Base-by-base conservation (phyloP, 2,329 filamentous ascomycete species). In the Exserohilum turcica region DNA sequence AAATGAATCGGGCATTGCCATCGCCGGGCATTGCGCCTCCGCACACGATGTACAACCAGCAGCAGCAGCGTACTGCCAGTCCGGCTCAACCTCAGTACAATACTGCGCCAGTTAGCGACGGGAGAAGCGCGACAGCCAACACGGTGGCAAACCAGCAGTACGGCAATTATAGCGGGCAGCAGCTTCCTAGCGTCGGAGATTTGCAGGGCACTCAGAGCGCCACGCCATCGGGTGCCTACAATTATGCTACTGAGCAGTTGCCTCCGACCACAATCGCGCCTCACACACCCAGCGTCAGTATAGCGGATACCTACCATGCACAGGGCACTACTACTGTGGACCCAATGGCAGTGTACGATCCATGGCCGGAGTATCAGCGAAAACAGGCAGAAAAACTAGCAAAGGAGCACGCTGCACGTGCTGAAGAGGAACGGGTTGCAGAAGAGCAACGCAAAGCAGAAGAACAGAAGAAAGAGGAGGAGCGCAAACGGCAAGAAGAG, bases 311-410 rank as follows among this genome's bases (percentile, higher is more conserved):
- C 13, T 68, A 65, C 53, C 56, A 54, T 48, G 43, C 38, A 5
- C 58, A 71, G 16, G 54, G 57, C 38, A 74, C 76, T 4, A 75
- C 67, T 3, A 83, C 80, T 1, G 79, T 84, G 16, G 79, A 83
- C 64, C 81, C 82, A 2, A 80, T 74, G 39, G 78, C 80, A 40
- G 79, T 83, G 2, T 84, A 83, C 54, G 80, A 84, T 52, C 79
- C 80, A 2, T 82, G 78, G 68, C 78, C 78, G 3, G 77, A 80
- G 53, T 76, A 79, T 43, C 75, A 80, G 54, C 70, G 79, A 32
- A 75, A 77, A 60, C 61, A 73, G 16, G 66, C 66, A 13, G 66
- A 65, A n/a, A 66, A 69, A 37, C 72, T 73, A 56, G 73, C 64
- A 16, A 57, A 65, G 2, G 68, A 73, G 55, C 69, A 73, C 54